Conservation (phyloP, 805 yeast genomes). For the Metschnikowia cubensis region DNA sequence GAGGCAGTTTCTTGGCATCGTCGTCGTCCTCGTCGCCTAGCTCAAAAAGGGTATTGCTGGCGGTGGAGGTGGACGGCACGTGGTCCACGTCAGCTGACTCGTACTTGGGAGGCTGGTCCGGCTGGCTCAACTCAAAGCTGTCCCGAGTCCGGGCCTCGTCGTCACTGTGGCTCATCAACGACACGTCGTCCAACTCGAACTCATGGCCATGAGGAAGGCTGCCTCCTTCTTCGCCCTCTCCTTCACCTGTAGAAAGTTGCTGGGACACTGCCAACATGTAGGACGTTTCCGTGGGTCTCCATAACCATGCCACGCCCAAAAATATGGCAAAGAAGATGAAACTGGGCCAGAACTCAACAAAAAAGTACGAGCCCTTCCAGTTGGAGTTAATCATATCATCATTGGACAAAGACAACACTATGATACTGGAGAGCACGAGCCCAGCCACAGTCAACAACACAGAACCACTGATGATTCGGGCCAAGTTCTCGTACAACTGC, state of each 20-base stretch:
- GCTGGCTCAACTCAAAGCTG: constrained; percentile 34
- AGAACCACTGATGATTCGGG: constrained; percentile 70
- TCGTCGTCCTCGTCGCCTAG: constrained; percentile 35
- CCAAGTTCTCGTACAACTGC: constrained; percentile 75
- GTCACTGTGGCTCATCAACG: constrained; percentile 48
- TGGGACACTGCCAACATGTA: constrained; percentile 92
- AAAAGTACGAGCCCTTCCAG: constrained; percentile 89
- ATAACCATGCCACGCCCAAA: constrained; percentile 77
- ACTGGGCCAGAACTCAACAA: constrained; percentile 93
- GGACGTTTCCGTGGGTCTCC: constrained; percentile 98
- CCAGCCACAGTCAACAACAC: constrained; percentile 69
- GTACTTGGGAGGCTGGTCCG: constrained; percentile 30
- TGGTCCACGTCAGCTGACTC: constrained; percentile 13
- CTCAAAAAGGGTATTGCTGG: constrained; percentile 37
- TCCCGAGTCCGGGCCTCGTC: constrained; percentile 31
- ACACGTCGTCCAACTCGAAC: constrained; percentile 56
- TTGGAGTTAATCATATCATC: constrained; percentile 76
- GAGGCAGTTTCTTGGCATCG: not conserved
- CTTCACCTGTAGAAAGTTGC: constrained; percentile 80
- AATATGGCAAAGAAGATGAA: constrained; percentile 81
- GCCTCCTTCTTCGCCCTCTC: constrained; percentile 14
- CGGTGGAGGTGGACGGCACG: constrained; percentile 9
- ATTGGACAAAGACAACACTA: constrained; percentile 68
- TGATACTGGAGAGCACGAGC: constrained; percentile 62
- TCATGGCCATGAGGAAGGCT: constrained; percentile 45